Evolutionary conservation across 2,329 filamentous ascomycete genomes (phyloP), one percentile per base, ranked within the genome.

Genomic region (Talaromyces rugulosus): DNA sequence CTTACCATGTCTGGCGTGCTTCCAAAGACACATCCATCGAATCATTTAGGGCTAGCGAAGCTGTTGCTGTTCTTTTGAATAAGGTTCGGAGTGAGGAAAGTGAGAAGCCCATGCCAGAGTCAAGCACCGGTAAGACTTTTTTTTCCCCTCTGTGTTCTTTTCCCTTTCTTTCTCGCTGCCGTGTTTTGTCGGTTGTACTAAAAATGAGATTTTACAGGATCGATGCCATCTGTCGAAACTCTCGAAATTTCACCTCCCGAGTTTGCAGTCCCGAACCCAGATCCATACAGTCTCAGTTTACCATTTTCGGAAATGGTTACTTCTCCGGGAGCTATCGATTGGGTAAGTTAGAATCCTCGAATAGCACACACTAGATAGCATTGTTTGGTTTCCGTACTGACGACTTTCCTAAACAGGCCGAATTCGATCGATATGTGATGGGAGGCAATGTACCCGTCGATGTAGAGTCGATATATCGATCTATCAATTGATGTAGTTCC

Each of bases 1-100:
- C 89, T 4, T 83, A 85, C 28, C 79, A 82, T n/a, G 92, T 96
- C 61, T 96, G 92, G 91, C 87, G 87, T 58, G 85, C 84, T 5
- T 80, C 92, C 7, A 84, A 87, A 8, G 87, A 92, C 56, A 81
- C 85, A 11, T 93, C 89, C 0, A 88, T 96, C 76, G 92, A 96
- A 68, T 91, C 92, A 0, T 91, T 88, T 77, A 96, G 96, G 77
- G 92, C 91, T 1, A 86, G 86, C 56, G 86, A 87, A 57, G 83
- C 92, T 18, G 79, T 96, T n/a, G 86, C 86, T 34, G 86, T 96
- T 60, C 90, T 96, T 83, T 77, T 96, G 51, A 83, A 87, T 31
- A 93, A 92, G 74, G 55, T 63, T 18, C 36, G 54, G 14, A 54
- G 44, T 8, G 44, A 54, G 58, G 58, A 58, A 40, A 55, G 34